phyloP scores from a whole-genome alignment of 305 asterid species.

The Fraxinus albicans region DNA sequence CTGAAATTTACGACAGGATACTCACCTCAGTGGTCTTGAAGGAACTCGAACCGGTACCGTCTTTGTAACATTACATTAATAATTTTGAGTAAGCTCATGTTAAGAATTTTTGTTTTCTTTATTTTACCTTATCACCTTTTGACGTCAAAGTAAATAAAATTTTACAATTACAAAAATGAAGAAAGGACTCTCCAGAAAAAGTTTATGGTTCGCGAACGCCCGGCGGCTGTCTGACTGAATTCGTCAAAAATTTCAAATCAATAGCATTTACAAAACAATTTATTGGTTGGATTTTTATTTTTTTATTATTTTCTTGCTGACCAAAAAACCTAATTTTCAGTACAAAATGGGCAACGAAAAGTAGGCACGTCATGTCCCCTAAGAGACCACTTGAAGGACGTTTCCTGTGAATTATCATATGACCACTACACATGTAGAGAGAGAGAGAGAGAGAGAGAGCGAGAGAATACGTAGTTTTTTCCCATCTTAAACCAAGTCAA shows the following conservation, averaged over 20 bases:
- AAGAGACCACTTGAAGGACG: neutral
- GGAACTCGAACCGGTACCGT: neutral
- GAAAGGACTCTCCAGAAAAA: no score
- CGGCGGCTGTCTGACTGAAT: neutral
- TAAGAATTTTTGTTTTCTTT: neutral
- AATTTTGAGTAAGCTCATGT: neutral
- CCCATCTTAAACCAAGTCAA: neutral
- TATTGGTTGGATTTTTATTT: neutral
- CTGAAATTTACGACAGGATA: no score
- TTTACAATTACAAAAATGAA: neutral
- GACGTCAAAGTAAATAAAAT: neutral
- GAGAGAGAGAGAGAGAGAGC: neutral
- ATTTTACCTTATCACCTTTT: neutral
- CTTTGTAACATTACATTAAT: neutral
- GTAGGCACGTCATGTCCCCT: neutral
- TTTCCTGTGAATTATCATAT: neutral
- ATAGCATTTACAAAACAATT: neutral
- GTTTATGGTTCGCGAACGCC: neutral
- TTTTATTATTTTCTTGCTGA: neutral
- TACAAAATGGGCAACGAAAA: neutral
- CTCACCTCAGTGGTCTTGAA: no score
- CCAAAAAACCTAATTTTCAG: neutral
- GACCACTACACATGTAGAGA: no score
- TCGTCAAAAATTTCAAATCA: neutral
- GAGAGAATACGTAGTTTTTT: neutral